A percentile compares a stretch with the other conserved stretches of the same genome.
phyloP scores from a whole-genome alignment of 495 filamentous ascomycete genomes.

The Trichoderma parareesei region DNA sequence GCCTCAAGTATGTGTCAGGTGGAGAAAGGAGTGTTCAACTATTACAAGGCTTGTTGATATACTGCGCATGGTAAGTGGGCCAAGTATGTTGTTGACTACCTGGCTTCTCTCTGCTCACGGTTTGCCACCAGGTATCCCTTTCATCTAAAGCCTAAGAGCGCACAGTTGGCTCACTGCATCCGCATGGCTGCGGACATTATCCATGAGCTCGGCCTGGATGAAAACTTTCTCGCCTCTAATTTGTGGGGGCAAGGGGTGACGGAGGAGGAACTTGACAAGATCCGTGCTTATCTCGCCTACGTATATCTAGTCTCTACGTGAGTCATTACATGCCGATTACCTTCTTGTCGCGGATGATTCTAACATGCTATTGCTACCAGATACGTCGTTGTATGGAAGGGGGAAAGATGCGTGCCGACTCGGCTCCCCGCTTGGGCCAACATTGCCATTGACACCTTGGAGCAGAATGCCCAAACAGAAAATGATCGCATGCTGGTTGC shows the following conservation, averaged over 20 bases:
- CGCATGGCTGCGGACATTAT: constrained; percentile 40
- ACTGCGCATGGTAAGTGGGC: constrained; percentile 33
- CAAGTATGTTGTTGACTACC: background rate
- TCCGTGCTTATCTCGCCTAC: constrained; percentile 31
- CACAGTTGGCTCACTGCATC: constrained; percentile 33
- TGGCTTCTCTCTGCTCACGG: too few relatives aligned
- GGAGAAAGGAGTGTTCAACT: constrained; percentile 38
- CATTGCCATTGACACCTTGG: too few relatives aligned
- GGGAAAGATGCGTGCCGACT: too few relatives aligned
- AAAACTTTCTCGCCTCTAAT: constrained; percentile 16
- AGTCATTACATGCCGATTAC: too few relatives aligned
- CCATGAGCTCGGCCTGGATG: constrained; percentile 33
- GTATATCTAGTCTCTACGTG: constrained; percentile 32
- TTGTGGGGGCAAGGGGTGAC: background rate
- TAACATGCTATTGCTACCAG: too few relatives aligned
- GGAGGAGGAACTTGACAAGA: constrained; percentile 23
- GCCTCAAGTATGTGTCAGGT: constrained; percentile 38
- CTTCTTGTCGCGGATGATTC: too few relatives aligned
- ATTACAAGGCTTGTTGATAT: constrained; percentile 36
- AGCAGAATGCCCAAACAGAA: too few relatives aligned
- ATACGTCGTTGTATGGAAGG: too few relatives aligned
- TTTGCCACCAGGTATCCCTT: constrained; percentile 33
- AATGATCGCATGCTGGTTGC: too few relatives aligned
- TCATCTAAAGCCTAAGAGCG: constrained; percentile 37
- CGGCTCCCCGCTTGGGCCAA: too few relatives aligned